Evolutionary conservation across 257 asterid species (phyloP).

Genomic region (Ligustrum vulgare): DNA sequence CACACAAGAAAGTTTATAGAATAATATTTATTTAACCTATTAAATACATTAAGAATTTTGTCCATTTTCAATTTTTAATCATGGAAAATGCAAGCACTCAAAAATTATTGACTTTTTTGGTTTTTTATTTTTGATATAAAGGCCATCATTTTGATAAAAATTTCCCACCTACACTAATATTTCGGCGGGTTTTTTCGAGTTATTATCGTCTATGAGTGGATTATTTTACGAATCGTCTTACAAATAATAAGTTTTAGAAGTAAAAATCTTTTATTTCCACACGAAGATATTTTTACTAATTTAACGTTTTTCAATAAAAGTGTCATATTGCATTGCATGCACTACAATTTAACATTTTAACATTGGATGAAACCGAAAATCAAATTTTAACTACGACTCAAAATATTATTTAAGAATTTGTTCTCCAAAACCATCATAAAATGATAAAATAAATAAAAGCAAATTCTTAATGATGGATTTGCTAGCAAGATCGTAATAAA

Average conservation of each 20-base stretch:
- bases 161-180: background rate
- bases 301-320: too few relatives aligned
- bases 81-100: constrained; percentile 7
- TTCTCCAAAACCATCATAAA: background rate
- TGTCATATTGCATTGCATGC: too few relatives aligned
- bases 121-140: constrained; percentile 11
- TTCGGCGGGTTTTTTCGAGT: background rate
- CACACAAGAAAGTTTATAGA: constrained; percentile 25
- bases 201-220: background rate
- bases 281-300: too few relatives aligned
- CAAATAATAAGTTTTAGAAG: background rate
- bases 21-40: constrained; percentile 13
- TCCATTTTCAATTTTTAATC: constrained; percentile 17
- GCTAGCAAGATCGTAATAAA: constrained; percentile 18
- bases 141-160: constrained; percentile 20
- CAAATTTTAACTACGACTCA: background rate
- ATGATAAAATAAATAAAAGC: background rate
- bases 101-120: constrained; percentile 8
- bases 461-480: background rate
- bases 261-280: background rate
- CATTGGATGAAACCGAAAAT: background rate
- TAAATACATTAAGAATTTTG: background rate
- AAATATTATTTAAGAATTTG: background rate
- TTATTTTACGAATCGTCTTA: background rate
- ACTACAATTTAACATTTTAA: too few relatives aligned